These are phyloP conservation scores for Quercus berberidifolia DNA, from an alignment of 306 rosid species.

Conservation along the genomic window DNA sequence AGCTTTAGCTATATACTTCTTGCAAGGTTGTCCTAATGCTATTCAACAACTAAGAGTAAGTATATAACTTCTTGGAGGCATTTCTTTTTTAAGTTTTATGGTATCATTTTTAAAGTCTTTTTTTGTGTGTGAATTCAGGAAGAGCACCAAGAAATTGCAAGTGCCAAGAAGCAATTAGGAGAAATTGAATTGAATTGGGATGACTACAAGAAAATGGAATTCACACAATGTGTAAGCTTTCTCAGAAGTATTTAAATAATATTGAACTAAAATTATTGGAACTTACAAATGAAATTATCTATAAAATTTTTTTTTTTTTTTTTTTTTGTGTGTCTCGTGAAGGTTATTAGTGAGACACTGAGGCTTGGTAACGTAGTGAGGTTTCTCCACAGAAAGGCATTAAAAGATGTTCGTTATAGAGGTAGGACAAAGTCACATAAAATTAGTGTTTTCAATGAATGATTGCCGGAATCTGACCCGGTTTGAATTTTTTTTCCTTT, in stretches of 20 bases:
- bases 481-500: background rate
- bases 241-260: background rate
- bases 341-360: constrained; percentile 96
- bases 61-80: background rate
- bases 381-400: constrained; percentile 90
- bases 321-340: background rate
- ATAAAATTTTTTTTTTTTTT: background rate
- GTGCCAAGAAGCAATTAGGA: constrained; percentile 59
- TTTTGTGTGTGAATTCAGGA: constrained; percentile 35
- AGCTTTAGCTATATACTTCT: constrained; percentile 76
- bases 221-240: constrained; percentile 88
- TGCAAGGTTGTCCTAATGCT: constrained; percentile 68
- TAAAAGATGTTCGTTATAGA: constrained; percentile 79
- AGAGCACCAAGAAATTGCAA: constrained; percentile 75
- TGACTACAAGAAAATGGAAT: constrained; percentile 87
- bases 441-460: background rate
- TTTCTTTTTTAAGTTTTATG: background rate
- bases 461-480: background rate
- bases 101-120: background rate
- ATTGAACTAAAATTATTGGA: background rate
- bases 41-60: constrained; percentile 68
- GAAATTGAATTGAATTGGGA: constrained; percentile 83
- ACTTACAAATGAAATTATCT: background rate
- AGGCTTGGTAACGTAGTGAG: constrained; percentile 94
- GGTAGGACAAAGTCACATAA: constrained; percentile 42